Evolutionary conservation across 2,329 filamentous ascomycete genomes (phyloP).

Genomic region (Zopfia rhizophila): DNA sequence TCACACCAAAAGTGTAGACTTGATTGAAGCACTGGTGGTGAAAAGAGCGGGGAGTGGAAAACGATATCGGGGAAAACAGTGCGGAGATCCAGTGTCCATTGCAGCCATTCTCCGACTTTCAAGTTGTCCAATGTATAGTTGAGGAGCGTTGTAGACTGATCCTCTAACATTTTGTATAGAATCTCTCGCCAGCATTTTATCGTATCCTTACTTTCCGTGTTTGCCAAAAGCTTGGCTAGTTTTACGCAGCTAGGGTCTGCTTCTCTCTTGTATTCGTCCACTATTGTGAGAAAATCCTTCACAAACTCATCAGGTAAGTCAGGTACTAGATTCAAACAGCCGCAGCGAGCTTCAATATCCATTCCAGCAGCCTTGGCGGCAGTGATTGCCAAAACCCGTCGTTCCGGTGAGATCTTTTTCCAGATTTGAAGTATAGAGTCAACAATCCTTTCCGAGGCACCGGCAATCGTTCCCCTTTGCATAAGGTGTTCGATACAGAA

Average conservation of each 20-base stretch:
- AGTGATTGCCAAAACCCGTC: constrained; percentile 30
- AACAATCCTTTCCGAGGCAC: constrained; percentile 24
- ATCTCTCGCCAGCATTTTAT: constrained; percentile 35
- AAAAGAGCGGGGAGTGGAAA: constrained; percentile 9
- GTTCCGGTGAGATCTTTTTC: no score
- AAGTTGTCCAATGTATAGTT: constrained; percentile 30
- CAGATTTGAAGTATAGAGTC: constrained; percentile 32
- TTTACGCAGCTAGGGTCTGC: constrained; percentile 23
- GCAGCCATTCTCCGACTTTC: constrained; percentile 31
- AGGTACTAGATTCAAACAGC: constrained; percentile 33
- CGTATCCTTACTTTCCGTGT: constrained; percentile 10
- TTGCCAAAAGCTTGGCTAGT: constrained; percentile 29
- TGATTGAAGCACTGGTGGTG: constrained; percentile 21
- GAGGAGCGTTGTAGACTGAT: constrained; percentile 9
- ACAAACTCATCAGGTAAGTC: constrained; percentile 22
- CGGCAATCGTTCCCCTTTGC: constrained; percentile 12
- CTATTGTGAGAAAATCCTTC: constrained; percentile 18
- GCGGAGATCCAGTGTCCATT: constrained; percentile 32
- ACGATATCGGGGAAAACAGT: constrained; percentile 28
- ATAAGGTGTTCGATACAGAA: constrained; percentile 31
- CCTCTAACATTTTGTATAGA: constrained; percentile 26
- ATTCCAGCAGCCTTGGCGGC: constrained; percentile 16
- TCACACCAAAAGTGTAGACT: constrained; percentile 24
- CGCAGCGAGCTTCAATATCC: constrained; percentile 20
- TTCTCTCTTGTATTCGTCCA: constrained; percentile 13